Base-by-base conservation (phyloP, 2,329 filamentous ascomycete species). In the Tolypocladium cylindrosporum region DNA sequence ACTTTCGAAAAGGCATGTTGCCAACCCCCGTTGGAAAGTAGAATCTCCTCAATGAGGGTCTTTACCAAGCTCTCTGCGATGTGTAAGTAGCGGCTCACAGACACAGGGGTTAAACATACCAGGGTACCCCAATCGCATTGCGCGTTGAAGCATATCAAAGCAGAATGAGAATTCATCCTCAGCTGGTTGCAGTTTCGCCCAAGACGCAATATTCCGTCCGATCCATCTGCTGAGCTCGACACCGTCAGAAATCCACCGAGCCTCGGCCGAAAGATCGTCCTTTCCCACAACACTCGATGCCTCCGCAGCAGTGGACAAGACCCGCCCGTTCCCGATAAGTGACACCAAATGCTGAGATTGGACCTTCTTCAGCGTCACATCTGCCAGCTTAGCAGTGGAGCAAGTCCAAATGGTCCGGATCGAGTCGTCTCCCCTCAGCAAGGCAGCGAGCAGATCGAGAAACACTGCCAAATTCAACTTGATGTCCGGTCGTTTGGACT, bases 191-290 rank as follows among this genome's bases (percentile, higher is more conserved):
- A 57, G 63, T 52, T 62, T 69, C 50, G 66, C 71, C 75, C 72
- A 86, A 34, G 62, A 67, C 37, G 68, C 75, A 55, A 94, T 76
- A 67, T 86, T 89, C 16, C 71, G 72, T 2, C 85, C 88, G 43
- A 96, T 71, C 91, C 91, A 96, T 37, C 72, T 72, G 14, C 83
- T 80, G 72, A 89, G 96, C 21, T 79, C 69, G 34, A 75, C 76
- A 4, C 87, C 87, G 61, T 86, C 80, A 0, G 83, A 78, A 40
- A 90, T 66, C 89, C 90, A 95, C 14, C 63, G 61, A 7, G 66
- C 62, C 24, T 68, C 21, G 58, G 63, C 36, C 1, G 55, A 55
- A 2, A 63, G 40, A 0, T 65, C 63, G 24, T 73, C 73, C 19
- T 68, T 65, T 4, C 76, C 77, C 10, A 80, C 67, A 2, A 79